Evolutionary conservation across 2,329 filamentous ascomycete species (phyloP).

Genomic region (Microdochium trichocladiopsis): DNA sequence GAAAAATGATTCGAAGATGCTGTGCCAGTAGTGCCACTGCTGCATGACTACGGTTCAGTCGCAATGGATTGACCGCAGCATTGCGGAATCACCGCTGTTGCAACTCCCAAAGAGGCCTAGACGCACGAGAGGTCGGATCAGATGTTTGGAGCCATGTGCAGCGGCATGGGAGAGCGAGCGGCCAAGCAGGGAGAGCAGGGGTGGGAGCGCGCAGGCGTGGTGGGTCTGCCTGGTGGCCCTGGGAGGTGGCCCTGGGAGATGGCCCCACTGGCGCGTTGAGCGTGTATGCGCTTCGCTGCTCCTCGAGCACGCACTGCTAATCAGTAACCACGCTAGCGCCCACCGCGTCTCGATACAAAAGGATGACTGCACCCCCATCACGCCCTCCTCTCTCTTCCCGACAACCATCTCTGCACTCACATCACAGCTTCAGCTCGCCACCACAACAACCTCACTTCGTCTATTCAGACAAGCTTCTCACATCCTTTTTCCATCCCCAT

Average conservation of each 20-base stretch:
- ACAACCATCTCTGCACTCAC: constrained; percentile 15
- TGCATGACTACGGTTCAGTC: too few relatives aligned
- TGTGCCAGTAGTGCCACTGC: too few relatives aligned
- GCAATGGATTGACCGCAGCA: too few relatives aligned
- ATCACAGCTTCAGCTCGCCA: constrained; percentile 33
- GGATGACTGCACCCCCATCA: constrained; percentile 36
- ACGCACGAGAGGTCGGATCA: background rate
- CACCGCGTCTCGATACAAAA: constrained; percentile 56
- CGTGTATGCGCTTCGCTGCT: background rate
- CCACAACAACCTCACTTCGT: constrained; percentile 10
- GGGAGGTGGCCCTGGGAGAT: background rate
- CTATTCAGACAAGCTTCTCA: background rate
- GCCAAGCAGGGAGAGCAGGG: background rate
- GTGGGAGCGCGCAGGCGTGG: background rate
- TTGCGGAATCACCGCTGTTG: too few relatives aligned
- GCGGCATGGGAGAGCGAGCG: too few relatives aligned
- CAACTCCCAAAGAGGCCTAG: background rate
- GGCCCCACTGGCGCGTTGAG: background rate
- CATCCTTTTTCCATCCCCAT: constrained; percentile 10
- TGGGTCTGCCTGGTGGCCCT: too few relatives aligned
- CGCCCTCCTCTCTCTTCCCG: constrained; percentile 32
- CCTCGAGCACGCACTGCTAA: constrained; percentile 23
- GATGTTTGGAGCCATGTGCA: too few relatives aligned
- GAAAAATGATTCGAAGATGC: too few relatives aligned
- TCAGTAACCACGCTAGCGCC: constrained; percentile 49